Percentiles rank a stretch among this genome's conserved stretches.
Conservation (phyloP, 2,329 filamentous ascomycete genomes). For the Lasiodiplodia gonubiensis region DNA sequence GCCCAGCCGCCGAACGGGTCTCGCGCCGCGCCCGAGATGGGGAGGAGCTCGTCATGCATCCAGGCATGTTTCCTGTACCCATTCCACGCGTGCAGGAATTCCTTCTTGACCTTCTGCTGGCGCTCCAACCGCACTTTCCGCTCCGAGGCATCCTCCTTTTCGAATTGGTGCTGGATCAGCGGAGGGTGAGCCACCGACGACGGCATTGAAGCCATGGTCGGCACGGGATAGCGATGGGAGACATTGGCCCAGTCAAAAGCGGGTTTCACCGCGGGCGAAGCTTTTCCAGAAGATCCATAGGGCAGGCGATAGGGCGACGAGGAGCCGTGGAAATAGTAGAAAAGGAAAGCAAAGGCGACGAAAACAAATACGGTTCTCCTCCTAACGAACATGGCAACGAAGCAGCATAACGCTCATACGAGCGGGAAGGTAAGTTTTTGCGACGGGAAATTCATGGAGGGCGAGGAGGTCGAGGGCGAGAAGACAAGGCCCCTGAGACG, state of each 20-base stretch:
- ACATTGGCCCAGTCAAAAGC: constrained; percentile 49
- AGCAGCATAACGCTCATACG: neutral
- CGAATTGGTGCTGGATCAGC: constrained; percentile 49
- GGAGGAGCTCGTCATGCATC: constrained; percentile 54
- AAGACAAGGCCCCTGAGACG: neutral
- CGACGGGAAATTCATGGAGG: neutral
- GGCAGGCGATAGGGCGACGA: constrained; percentile 1
- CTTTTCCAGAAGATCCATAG: neutral
- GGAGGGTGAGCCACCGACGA: constrained; percentile 45
- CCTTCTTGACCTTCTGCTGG: constrained; percentile 46
- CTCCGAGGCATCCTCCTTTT: constrained; percentile 41
- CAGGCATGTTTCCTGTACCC: constrained; percentile 53
- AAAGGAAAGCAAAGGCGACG: constrained; percentile 34
- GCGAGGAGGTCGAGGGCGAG: neutral
- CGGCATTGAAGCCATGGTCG: constrained; percentile 45
- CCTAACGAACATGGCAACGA: constrained; percentile 29
- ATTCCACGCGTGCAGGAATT: constrained; percentile 52
- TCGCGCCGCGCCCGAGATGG: constrained; percentile 45
- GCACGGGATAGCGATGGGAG: constrained; percentile 47
- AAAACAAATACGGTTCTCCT: constrained; percentile 37
- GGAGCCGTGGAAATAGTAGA: constrained; percentile 34
- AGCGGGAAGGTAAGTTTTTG: neutral
- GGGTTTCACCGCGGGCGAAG: neutral
- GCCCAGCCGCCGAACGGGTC: constrained; percentile 57
- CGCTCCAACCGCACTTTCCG: constrained; percentile 39